Evolutionary conservation across 75 land plant genomes (phyloP).

Genomic region (Picea glauca): DNA sequence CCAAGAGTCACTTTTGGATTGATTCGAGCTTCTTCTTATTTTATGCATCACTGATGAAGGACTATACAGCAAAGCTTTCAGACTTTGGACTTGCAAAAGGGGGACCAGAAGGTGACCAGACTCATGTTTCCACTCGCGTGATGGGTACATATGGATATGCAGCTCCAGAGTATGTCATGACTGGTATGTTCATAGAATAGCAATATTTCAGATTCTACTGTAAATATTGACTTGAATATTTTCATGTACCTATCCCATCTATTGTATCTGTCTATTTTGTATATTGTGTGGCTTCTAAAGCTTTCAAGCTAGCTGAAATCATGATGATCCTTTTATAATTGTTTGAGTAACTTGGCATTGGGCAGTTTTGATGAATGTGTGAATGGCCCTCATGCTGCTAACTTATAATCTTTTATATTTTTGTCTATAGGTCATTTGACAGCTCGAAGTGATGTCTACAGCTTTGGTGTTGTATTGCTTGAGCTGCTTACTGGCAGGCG

Average conservation of each 20-base stretch:
- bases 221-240: not conserved
- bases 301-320: not conserved
- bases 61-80: conserved; percentile 11
- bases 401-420: not conserved
- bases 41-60: conserved; percentile 1
- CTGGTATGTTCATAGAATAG: conserved; percentile 9
- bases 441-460: conserved; percentile 50
- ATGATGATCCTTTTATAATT: not conserved
- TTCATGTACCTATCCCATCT: not conserved
- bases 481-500: conserved; percentile 44
- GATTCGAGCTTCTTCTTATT: not conserved
- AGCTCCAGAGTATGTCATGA: conserved; percentile 14
- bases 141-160: conserved; percentile 17
- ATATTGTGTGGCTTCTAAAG: not conserved
- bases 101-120: conserved; percentile 16
- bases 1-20: not conserved
- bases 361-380: not conserved
- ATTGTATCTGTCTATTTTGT: not conserved
- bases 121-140: conserved; percentile 15
- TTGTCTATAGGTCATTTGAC: conserved; percentile 43
- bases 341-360: not conserved
- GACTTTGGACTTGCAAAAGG: conserved; percentile 18
- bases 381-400: not conserved
- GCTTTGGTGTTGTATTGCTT: conserved; percentile 48
- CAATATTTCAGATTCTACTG: not conserved